Conservation (phyloP, 495 filamentous ascomycete genomes). For the Hypomontagnella submonticulosa region DNA sequence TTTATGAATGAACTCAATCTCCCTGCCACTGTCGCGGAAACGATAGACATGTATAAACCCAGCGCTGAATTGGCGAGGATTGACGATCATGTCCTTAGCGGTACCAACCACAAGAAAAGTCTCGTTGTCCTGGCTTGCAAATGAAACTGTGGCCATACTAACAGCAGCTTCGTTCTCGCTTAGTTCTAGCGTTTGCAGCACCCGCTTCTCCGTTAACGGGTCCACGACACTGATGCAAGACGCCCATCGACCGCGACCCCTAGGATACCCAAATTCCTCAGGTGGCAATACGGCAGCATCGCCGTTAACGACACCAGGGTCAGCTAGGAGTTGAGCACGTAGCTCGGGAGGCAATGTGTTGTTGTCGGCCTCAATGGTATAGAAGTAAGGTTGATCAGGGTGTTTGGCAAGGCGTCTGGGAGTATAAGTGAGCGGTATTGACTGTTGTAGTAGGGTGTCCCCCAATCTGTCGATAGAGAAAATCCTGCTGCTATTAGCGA, state of each 20-base stretch:
- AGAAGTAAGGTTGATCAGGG: constrained; percentile 88
- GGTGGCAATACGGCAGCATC: constrained; percentile 76
- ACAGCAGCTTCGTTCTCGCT: constrained; percentile 92
- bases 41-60: constrained; percentile 95
- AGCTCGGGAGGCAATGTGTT: constrained; percentile 84
- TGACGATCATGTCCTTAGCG: constrained; percentile 85
- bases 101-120: constrained; percentile 93
- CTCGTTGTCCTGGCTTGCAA: constrained; percentile 88
- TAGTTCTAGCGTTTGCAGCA: constrained; percentile 80
- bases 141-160: constrained; percentile 83
- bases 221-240: constrained; percentile 93
- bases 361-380: constrained; percentile 92
- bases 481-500: constrained; percentile 83
- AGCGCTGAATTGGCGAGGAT: constrained; percentile 75
- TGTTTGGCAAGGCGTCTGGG: constrained; percentile 88
- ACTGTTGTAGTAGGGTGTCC: constrained; percentile 88
- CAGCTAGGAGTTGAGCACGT: constrained; percentile 72
- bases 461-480: constrained; percentile 89
- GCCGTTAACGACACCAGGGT: constrained; percentile 73
- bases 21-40: constrained; percentile 84
- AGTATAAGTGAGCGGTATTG: constrained; percentile 88
- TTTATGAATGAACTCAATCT: constrained; percentile 95
- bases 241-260: constrained; percentile 87
- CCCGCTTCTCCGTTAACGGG: constrained; percentile 75
- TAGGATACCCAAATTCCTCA: constrained; percentile 90